Evolutionary conservation across 257 asterid genomes (phyloP), one percentile per base, ranked within the genome.

Genomic region (Solanum gracilifrons): DNA sequence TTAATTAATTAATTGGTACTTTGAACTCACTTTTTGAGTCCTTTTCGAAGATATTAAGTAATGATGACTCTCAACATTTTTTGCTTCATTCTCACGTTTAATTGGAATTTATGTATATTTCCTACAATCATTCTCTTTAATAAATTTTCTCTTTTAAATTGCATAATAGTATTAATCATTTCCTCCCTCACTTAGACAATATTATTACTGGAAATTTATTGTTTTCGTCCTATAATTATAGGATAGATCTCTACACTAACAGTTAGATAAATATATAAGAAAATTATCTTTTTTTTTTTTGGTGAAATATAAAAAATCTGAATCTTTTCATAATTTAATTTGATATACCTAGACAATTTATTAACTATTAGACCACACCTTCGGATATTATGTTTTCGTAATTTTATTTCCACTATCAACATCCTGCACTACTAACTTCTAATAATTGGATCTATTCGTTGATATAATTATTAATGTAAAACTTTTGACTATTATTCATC

Each of bases 11-110:
- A 25, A 27, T 89, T 86, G 71, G 87, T 66, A 85, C 86, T 87
- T 77, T 69, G 55, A 13, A 86, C 88, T 90, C 64, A 69, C 85
- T 88, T 82, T 51, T 69, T 88, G 66, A 82, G 84, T 79, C 84
- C 66, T 79, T 79, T 79, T 15, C 9, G 37, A 79, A 79, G 84
- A 79, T 79, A 79, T 79, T 15, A 79, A 43, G 84, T 43, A 79
- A 79, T 79, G 64, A 79, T 79, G 37, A 25, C 37, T 79, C 84
- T 21, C 43, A n/a, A 41, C 82, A 41, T 25, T 5, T n/a, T 25
- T 79, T 43, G 37, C 84, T 79, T 79, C 84, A 79, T 79, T 79
- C 84, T 41, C 84, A 43, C 62, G 84, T 79, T 79, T 43, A 25
- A 79, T 41, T 79, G 64, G 84, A 79, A 79, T 79, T 79, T 79